Evolutionary conservation across 2,329 filamentous ascomycete species (phyloP).

Genomic region (Pestalotiopsis sp.): DNA sequence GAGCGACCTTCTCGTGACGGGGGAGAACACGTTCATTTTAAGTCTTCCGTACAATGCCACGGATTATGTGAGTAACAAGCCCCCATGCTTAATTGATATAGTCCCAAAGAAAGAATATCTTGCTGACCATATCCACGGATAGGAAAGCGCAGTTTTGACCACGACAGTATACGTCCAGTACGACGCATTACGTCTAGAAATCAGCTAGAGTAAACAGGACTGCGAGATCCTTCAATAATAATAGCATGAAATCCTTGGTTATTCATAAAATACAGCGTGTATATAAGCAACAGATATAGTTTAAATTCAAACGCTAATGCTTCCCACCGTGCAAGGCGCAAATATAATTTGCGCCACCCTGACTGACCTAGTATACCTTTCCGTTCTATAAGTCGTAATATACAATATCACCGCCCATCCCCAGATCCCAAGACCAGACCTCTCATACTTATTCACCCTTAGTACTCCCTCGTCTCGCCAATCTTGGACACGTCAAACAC

Average conservation of each 20-base stretch:
- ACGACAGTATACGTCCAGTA: slow-evolving; percentile 65
- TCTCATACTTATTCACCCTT: slow-evolving; percentile 20
- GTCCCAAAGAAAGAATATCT: background rate
- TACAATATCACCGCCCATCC: no score
- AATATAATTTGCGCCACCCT: background rate
- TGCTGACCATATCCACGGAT: slow-evolving; percentile 18
- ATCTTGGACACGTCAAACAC: slow-evolving; percentile 84
- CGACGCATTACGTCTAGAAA: slow-evolving; percentile 63
- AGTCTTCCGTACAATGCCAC: slow-evolving; percentile 63
- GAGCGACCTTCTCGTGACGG: slow-evolving; percentile 47
- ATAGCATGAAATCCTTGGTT: no score
- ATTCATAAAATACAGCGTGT: background rate
- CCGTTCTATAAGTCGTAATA: background rate
- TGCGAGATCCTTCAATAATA: background rate
- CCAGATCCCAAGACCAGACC: background rate
- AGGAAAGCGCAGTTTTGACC: slow-evolving; percentile 59
- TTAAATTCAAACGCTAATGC: background rate
- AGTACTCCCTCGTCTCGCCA: slow-evolving; percentile 81
- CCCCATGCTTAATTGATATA: background rate
- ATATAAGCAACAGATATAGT: background rate
- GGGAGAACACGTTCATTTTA: slow-evolving; percentile 57
- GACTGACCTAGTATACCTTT: background rate
- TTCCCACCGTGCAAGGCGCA: background rate
- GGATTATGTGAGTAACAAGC: slow-evolving; percentile 38
- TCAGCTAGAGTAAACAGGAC: slow-evolving; percentile 29